Evolutionary conservation across 306 rosid species (phyloP).

Genomic region (Fragaria nilgerrensis): DNA sequence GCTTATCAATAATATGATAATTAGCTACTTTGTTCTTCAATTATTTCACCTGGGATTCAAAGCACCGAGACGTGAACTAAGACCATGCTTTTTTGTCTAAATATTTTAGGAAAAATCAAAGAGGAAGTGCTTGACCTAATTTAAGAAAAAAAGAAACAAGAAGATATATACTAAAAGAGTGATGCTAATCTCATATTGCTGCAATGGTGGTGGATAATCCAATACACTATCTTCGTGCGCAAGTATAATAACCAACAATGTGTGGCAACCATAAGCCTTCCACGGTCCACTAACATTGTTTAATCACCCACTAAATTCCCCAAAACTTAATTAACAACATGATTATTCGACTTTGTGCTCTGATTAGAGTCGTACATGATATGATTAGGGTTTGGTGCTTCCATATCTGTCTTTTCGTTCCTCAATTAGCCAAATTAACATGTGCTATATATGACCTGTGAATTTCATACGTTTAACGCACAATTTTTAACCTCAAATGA

Average conservation of each 20-base stretch:
- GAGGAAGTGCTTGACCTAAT: background rate
- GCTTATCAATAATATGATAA: conserved; percentile 3
- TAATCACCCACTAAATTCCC: conserved; percentile 7
- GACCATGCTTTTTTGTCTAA: background rate
- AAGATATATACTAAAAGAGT: background rate
- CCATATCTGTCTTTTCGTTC: background rate
- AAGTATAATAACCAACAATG: background rate
- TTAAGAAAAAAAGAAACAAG: background rate
- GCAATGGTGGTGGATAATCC: conserved; percentile 11
- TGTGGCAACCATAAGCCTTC: conserved; percentile 25
- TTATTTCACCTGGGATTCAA: background rate
- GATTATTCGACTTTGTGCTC: background rate
- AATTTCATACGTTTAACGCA: background rate
- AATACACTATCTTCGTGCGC: background rate
- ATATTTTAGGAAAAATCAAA: background rate
- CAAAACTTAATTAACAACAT: background rate
- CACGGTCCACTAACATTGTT: conserved; percentile 21
- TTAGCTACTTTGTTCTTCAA: background rate
- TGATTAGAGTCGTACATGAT: background rate
- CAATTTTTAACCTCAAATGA: background rate
- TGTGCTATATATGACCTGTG: background rate
- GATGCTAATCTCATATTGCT: background rate
- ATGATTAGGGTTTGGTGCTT: background rate
- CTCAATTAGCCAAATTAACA: background rate
- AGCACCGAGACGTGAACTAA: background rate